A percentile compares a stretch with the other conserved stretches of the same genome.
phyloP scores from a whole-genome alignment of 2,329 filamentous ascomycete species.

The Alternaria triticina region DNA sequence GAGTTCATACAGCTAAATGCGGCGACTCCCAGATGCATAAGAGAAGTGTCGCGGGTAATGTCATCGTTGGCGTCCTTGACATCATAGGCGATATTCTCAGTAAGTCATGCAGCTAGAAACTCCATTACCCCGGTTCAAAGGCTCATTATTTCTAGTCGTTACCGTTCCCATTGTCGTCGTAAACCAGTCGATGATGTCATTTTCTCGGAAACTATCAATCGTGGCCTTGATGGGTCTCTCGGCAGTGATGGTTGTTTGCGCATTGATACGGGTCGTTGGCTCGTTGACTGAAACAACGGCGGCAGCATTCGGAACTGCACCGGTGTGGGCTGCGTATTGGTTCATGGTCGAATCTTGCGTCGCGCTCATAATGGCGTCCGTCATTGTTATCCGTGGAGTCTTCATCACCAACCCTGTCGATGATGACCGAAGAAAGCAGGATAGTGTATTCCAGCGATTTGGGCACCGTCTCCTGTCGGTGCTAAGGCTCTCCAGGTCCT shows the following conservation, averaged over 20 bases:
- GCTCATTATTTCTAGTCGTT: not conserved
- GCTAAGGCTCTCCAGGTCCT: slow-evolving; percentile 2
- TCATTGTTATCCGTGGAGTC: slow-evolving; percentile 7
- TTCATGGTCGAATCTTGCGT: slow-evolving; percentile 4
- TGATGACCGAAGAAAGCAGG: not conserved
- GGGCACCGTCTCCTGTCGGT: slow-evolving; percentile 1
- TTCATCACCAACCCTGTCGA: not conserved
- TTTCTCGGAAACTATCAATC: slow-evolving; percentile 5
- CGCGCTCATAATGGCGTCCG: slow-evolving; percentile 1
- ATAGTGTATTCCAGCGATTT: slow-evolving; percentile 1
- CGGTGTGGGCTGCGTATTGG: slow-evolving; percentile 10
- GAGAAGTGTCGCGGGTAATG: not conserved
- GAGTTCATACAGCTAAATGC: slow-evolving; percentile 1
- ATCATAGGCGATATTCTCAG: slow-evolving; percentile 6
- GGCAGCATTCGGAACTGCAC: slow-evolving; percentile 1
- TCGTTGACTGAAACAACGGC: slow-evolving; percentile 1
- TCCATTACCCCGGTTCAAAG: not conserved
- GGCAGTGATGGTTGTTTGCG: slow-evolving; percentile 7
- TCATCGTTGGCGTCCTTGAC: not conserved
- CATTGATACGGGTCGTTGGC: slow-evolving; percentile 3
- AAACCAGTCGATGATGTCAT: slow-evolving; percentile 8
- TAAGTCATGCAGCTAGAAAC: not conserved
- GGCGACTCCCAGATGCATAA: not conserved
- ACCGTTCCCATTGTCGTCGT: not conserved
- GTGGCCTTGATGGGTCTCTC: slow-evolving; percentile 3